Evolutionary conservation across 805 yeast species (phyloP), one percentile per base, ranked within the genome.

Genomic region (Suhomyces xylopsoci): DNA sequence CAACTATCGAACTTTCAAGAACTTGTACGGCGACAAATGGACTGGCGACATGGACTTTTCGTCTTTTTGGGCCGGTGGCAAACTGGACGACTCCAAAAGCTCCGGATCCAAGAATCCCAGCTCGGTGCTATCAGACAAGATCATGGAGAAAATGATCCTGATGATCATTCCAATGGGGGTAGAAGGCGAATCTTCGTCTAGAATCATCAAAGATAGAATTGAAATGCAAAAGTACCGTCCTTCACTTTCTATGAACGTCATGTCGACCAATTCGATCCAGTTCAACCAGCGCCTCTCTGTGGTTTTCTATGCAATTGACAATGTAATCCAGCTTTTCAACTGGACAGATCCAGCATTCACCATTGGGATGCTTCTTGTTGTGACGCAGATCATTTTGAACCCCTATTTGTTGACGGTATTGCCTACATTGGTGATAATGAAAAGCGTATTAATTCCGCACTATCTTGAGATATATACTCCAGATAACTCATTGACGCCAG

Each of bases 311-410:
- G 43, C 80, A 2, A 72, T 87, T 40, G 92, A 90, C 65, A 76
- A 74, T 45, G 62, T 82, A 5, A 77, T 83, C 17, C 70, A 70
- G 36, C 69, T 88, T 45, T 70, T 84, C 56, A 78, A 78, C 54
- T 90, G 97, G 96, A 65, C 75, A 24, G 77, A 81, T 55, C 85
- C 88, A 1, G 68, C 78, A 1, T 80, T 75, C 58, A 88, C 96
- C 0, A 59, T 89, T 3, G 84, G 87, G 0, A 64, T 84, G 0
- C 63, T 86, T 48, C 58, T 80, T 17, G 55, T 84, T 2, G 67
- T 71, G 32, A 78, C 89, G 0, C 80, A 80, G 59, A 24, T 82
- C 15, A 74, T 88, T 1, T 62, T 89, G 47, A 81, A 81, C 51
- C 96, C 96, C 1, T 64, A 81, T 26, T 73, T 84, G 25, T 51